Evolutionary conservation across 192 early-diverging fungal species (phyloP).

Genomic region (Rhizophlyctis rosea): DNA sequence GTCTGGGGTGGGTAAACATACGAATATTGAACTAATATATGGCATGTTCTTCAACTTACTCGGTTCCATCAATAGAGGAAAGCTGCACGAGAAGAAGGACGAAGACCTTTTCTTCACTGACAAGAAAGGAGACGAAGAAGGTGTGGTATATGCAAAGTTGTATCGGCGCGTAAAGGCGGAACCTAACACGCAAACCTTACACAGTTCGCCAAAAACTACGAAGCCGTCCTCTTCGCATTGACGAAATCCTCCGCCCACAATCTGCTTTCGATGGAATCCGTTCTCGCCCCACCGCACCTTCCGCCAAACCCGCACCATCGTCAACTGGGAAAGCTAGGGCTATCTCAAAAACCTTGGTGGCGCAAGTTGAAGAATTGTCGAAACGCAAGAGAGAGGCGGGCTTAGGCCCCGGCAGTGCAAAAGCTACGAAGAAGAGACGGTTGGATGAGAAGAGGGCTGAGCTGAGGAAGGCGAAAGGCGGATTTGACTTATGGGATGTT

Average conservation of each 20-base stretch:
- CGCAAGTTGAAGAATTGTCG: slow-evolving; percentile 40
- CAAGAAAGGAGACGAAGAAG: slow-evolving; percentile 57
- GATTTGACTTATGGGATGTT: slow-evolving; percentile 66
- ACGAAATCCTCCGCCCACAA: slow-evolving; percentile 76
- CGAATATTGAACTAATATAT: slow-evolving; percentile 4
- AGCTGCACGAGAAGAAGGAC: slow-evolving; percentile 45
- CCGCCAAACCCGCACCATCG: background rate
- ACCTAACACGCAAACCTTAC: too few relatives aligned
- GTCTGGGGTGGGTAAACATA: slow-evolving; percentile 59
- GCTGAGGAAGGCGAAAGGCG: slow-evolving; percentile 38
- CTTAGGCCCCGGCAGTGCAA: slow-evolving; percentile 8
- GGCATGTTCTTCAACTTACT: background rate
- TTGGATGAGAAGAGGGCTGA: slow-evolving; percentile 22
- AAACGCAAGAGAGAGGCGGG: slow-evolving; percentile 39
- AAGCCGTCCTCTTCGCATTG: slow-evolving; percentile 58
- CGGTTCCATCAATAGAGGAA: slow-evolving; percentile 37
- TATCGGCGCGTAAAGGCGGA: too few relatives aligned
- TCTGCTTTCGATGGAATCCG: slow-evolving; percentile 56
- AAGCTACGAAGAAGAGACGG: slow-evolving; percentile 19
- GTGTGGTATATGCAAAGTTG: slow-evolving; percentile 17
- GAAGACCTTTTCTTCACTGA: slow-evolving; percentile 71
- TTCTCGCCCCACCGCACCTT: slow-evolving; percentile 19
- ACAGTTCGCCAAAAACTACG: slow-evolving; percentile 4
- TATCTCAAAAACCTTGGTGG: slow-evolving; percentile 41
- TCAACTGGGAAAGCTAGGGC: slow-evolving; percentile 31